Evolutionary conservation across 75 land plant species (phyloP), one percentile per base, ranked within the genome.

Genomic region (Pseudotsuga menziesii): DNA sequence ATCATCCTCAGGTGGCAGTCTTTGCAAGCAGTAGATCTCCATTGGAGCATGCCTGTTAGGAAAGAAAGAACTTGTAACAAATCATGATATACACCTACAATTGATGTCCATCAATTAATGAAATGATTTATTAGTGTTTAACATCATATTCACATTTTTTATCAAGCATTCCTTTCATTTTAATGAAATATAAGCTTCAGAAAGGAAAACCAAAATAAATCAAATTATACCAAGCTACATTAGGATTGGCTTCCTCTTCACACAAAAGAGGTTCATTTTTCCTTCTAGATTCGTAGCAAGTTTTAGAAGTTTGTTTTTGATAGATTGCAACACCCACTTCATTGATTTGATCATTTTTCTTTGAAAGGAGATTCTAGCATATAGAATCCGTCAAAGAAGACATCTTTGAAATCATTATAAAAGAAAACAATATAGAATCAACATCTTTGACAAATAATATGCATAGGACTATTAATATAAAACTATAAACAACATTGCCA

Each of bases 141-240:
- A 41, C 41, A 16, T 8, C 6, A 64, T 35, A 69, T 39, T 13
- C 8, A 69, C 64, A 69, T 69, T 69, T 5, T 64, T n/a, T 64
- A 35, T 35, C 41, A 16, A 64, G 69, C 3, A 64, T 35, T 41
- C 23, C 41, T 20, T 69, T 36, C 48, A 8, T 20, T 20, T 41
- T 69, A 69, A 69, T 44, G n/a, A 36, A 69, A 41, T 9, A 41
- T 14, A 41, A 41, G 23, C 20, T 11, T 69, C 52, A 41, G 11
- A 39, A 9, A 2, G 48, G 3, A 36, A 36, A 9, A 41, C 2
- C 23, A n/a, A 3, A 25, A 2, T 11, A 22, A 69, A 69, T 20
- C 20, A n/a, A 69, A 66, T 75, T 79, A 84, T 75, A 85, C 87
- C 87, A 85, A 20, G 87, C 82, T 56, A 86, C 87, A 76, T 85